These are phyloP conservation scores for Linnemannia schmuckeri DNA, from an alignment of 192 early-diverging fungal genomes.

Conservation along the genomic window DNA sequence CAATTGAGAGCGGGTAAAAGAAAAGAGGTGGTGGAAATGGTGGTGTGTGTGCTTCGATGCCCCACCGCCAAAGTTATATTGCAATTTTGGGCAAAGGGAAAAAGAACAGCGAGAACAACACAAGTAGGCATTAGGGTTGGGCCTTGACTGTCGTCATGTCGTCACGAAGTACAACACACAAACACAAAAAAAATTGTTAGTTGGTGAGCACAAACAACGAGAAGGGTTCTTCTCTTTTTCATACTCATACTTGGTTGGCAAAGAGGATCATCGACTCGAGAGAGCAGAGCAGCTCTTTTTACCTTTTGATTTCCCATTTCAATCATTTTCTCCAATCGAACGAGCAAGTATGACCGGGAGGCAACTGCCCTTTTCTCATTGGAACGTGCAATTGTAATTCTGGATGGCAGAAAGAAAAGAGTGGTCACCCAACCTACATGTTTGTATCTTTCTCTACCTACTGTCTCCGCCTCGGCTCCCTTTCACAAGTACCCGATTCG, in stretches of 20 bases:
- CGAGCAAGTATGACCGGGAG: background rate
- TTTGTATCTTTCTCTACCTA: background rate
- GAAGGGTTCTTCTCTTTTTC: background rate
- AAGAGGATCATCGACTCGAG: background rate
- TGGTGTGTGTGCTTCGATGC: constrained; percentile 5
- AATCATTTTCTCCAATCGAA: background rate
- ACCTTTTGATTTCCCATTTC: background rate
- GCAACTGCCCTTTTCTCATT: background rate
- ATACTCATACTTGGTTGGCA: background rate
- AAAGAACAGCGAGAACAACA: constrained; percentile 5
- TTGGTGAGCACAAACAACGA: background rate
- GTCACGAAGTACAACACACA: background rate
- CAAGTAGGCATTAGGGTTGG: background rate
- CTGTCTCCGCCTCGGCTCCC: constrained; percentile 9
- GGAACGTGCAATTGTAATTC: background rate
- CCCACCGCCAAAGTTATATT: constrained; percentile 10
- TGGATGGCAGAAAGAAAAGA: background rate
- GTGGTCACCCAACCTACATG: background rate
- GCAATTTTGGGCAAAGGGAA: constrained; percentile 5
- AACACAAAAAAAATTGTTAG: background rate
- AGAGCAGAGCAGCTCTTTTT: too few relatives aligned
- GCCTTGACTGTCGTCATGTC: constrained; percentile 2
- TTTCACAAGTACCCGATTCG: background rate
- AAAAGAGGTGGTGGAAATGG: background rate
- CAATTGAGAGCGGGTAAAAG: constrained; percentile 6